These are phyloP conservation scores for Vickermania ingenoplastis DNA, from an alignment of 208 protist species.

Conservation along the genomic window DNA sequence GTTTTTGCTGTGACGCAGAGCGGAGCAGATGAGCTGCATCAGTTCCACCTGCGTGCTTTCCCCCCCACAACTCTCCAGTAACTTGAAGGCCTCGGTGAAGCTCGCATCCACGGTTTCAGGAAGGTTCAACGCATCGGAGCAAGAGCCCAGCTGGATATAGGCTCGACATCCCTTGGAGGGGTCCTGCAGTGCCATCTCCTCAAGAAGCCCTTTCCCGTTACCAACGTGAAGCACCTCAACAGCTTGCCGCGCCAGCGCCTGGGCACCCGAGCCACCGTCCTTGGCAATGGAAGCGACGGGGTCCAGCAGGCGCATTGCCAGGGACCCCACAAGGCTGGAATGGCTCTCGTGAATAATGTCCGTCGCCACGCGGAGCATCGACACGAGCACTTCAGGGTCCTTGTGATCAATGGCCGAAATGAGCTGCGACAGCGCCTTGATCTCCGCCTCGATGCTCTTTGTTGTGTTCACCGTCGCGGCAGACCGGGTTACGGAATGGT, in stretches of 20 bases:
- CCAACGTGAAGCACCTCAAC: neutral
- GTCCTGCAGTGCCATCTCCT: neutral
- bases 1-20: constrained; percentile 11
- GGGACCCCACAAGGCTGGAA: neutral
- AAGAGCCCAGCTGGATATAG: neutral
- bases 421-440: neutral
- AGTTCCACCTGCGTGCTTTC: constrained; percentile 59
- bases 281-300: neutral
- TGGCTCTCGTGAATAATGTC: neutral
- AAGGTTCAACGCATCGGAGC: neutral
- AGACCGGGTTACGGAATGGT: neutral
- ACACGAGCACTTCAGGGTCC: neutral
- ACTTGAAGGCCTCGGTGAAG: neutral
- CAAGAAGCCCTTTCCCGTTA: neutral
- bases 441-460: neutral
- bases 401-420: neutral
- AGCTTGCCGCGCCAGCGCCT: neutral
- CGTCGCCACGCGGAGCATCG: neutral
- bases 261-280: neutral
- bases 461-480: neutral
- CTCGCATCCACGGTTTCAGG: neutral
- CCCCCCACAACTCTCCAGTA: neutral
- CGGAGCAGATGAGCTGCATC: constrained; percentile 67
- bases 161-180: neutral
- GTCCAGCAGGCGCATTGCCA: neutral